These are phyloP conservation scores for Solanum aculeatissimum DNA, from an alignment of 305 asterid species.

Conservation along the genomic window DNA sequence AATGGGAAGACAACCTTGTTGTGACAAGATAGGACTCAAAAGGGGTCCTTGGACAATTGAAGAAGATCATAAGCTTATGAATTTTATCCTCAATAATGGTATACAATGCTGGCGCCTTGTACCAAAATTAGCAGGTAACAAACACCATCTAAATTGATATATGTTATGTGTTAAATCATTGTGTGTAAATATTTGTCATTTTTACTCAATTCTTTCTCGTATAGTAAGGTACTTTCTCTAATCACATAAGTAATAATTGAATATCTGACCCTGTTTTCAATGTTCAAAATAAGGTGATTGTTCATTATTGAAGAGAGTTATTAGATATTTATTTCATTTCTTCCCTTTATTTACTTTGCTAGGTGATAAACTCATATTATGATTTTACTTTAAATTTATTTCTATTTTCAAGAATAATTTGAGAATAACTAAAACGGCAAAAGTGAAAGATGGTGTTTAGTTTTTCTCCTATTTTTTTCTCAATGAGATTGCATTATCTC, in stretches of 20 bases:
- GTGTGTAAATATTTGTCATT: not conserved
- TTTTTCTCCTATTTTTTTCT: not conserved
- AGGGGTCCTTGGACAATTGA: constrained; percentile 85
- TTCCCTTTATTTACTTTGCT: not conserved
- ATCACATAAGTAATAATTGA: too few relatives aligned
- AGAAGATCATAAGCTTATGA: constrained; percentile 76
- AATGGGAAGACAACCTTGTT: constrained; percentile 90
- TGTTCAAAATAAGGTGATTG: too few relatives aligned
- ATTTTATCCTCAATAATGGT: constrained; percentile 74
- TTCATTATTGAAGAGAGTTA: not conserved
- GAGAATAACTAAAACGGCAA: not conserved
- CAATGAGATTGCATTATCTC: not conserved
- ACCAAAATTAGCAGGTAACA: constrained; percentile 64
- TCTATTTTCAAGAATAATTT: not conserved
- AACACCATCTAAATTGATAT: not conserved
- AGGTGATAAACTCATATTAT: not conserved
- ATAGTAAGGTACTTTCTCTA: not conserved
- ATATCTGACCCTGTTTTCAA: too few relatives aligned
- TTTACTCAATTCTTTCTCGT: not conserved
- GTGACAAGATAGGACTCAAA: constrained; percentile 62
- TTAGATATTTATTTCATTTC: not conserved
- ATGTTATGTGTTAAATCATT: not conserved
- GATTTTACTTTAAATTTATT: not conserved
- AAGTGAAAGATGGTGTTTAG: not conserved
- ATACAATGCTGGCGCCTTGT: constrained; percentile 84